These are phyloP conservation scores for Luffa acutangula DNA, from an alignment of 306 rosid genomes.

Conservation along the genomic window DNA sequence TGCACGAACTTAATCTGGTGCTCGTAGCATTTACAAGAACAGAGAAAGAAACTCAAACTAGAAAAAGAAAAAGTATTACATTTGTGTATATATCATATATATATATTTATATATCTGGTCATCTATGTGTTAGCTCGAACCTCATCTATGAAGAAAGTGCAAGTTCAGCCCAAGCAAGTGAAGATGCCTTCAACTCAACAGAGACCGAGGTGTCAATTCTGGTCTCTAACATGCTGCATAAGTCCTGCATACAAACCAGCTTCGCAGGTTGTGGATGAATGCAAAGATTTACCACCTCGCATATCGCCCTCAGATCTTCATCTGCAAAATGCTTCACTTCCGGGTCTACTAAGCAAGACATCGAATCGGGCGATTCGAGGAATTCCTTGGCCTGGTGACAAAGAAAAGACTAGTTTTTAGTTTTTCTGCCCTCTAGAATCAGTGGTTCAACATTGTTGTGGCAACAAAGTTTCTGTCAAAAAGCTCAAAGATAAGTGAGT, in stretches of 20 bases:
- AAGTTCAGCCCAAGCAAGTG: constrained; percentile 98
- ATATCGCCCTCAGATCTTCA: constrained; percentile 72
- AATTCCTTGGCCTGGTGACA: constrained; percentile 71
- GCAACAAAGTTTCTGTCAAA: background rate
- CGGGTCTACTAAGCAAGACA: constrained; percentile 76
- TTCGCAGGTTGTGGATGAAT: constrained; percentile 44
- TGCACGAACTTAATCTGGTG: constrained; percentile 7
- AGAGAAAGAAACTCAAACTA: constrained; percentile 13
- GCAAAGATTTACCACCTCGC: constrained; percentile 72
- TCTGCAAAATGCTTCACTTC: constrained; percentile 55
- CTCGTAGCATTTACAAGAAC: constrained; percentile 52
- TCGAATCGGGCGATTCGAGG: constrained; percentile 63
- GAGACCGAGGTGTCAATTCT: constrained; percentile 73
- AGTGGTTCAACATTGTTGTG: background rate
- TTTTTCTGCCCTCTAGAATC: constrained; percentile 1
- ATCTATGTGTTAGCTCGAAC: constrained; percentile 49
- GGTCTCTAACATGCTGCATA: constrained; percentile 64
- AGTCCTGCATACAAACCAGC: constrained; percentile 55
- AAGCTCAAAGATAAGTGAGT: constrained; percentile 10
- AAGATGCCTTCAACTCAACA: constrained; percentile 65
- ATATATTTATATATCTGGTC: constrained; percentile 39
- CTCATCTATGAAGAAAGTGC: constrained; percentile 56
- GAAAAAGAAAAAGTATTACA: constrained; percentile 21
- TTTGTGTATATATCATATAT: background rate
- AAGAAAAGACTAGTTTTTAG: background rate